Conservation (phyloP, 371 early-diverging fungal genomes). For the Sanchytrium tribonematis region DNA sequence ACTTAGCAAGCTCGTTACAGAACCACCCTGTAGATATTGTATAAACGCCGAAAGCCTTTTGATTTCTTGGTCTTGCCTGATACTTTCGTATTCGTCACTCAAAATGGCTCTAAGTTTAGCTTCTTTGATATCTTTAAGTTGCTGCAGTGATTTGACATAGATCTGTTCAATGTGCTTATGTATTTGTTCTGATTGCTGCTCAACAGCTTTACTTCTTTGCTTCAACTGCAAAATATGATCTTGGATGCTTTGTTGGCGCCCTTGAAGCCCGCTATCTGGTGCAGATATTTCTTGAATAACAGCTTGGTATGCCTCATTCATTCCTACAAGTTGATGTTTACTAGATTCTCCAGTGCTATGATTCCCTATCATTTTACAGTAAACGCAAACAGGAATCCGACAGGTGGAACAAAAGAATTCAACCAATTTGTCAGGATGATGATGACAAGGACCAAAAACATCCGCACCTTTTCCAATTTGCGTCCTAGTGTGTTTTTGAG, state of each 20-base stretch:
- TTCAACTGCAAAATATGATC: constrained; percentile 6
- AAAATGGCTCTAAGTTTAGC: constrained; percentile 9
- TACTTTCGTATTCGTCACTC: constrained; percentile 22
- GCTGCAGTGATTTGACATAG: constrained; percentile 13
- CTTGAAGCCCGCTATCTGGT: constrained; percentile 7
- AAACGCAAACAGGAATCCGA: constrained; percentile 26
- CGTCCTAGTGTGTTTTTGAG: constrained; percentile 16
- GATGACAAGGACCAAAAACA: constrained; percentile 22
- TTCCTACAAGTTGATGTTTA: constrained; percentile 21
- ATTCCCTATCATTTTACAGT: constrained; percentile 27
- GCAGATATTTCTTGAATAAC: constrained; percentile 18
- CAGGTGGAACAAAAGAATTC: constrained; percentile 29
- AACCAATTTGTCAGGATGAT: constrained; percentile 20
- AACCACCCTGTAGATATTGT: constrained; percentile 19
- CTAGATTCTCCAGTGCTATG: constrained; percentile 24
- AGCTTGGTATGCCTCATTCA: constrained; percentile 18
- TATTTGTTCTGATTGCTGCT: constrained; percentile 13
- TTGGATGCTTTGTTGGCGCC: background rate
- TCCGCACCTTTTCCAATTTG: constrained; percentile 22
- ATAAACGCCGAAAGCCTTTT: constrained; percentile 18
- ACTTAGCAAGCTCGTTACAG: constrained; percentile 20
- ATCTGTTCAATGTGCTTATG: constrained; percentile 19
- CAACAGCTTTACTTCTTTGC: constrained; percentile 17
- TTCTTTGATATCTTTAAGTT: constrained; percentile 11
- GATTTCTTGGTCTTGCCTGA: constrained; percentile 20